Evolutionary conservation across 2,329 filamentous ascomycete species (phyloP).

Genomic region (Diplodia seriata): DNA sequence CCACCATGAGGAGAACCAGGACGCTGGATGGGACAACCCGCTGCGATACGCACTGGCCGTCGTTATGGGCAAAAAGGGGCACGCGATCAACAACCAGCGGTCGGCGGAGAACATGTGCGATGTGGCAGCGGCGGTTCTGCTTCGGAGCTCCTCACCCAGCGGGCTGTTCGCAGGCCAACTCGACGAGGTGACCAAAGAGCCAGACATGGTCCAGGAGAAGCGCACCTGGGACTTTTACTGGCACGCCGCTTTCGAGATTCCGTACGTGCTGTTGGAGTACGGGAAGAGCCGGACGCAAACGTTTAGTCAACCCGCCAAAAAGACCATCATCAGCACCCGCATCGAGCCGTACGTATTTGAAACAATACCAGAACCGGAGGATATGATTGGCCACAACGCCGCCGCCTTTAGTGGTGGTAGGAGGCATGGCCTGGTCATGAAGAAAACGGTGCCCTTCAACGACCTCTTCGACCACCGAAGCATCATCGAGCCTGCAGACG

Average conservation of each 20-base stretch:
- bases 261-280: constrained; percentile 28
- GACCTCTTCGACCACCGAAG: constrained; percentile 30
- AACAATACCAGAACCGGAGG: neutral
- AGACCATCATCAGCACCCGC: neutral
- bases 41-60: constrained; percentile 26
- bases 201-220: constrained; percentile 13
- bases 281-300: neutral
- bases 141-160: neutral
- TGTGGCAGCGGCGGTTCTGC: neutral
- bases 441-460: constrained; percentile 26
- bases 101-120: constrained; percentile 1
- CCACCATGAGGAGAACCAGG: constrained; percentile 19
- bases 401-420: neutral
- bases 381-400: neutral
- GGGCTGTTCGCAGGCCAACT: constrained; percentile 19
- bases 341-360: constrained; percentile 7
- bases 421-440: constrained; percentile 10
- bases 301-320: neutral
- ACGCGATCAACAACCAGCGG: constrained; percentile 13
- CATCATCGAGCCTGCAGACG: constrained; percentile 31
- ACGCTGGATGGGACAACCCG: constrained; percentile 21
- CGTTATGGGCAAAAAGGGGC: neutral
- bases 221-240: constrained; percentile 21
- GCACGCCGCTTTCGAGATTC: constrained; percentile 31
- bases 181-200: constrained; percentile 14